A percentile compares a stretch with the other conserved stretches of the same genome.
phyloP scores from a whole-genome alignment of 495 filamentous ascomycete species.

The Podospora bellae-mahoneyi region DNA sequence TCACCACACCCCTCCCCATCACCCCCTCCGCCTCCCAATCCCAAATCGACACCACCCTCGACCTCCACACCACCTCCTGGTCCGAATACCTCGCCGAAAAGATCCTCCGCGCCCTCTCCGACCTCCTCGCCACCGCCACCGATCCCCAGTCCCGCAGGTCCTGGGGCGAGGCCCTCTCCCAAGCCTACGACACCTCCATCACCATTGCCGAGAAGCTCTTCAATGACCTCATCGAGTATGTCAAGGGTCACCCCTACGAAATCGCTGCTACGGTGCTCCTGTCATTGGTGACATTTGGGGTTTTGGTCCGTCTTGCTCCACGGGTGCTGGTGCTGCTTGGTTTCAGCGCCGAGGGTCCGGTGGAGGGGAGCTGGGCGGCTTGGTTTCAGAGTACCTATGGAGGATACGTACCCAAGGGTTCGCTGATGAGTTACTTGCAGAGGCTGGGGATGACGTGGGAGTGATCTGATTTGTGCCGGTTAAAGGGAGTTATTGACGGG shows the following conservation, averaged over 20 bases:
- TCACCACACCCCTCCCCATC: background rate
- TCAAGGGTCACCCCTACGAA: constrained; percentile 20
- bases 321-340: constrained; percentile 47
- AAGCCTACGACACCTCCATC: constrained; percentile 16
- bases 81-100: constrained; percentile 18
- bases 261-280: constrained; percentile 19
- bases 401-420: constrained; percentile 46
- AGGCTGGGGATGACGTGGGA: constrained; percentile 45
- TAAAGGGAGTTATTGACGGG: background rate
- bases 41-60: background rate
- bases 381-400: constrained; percentile 26
- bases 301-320: constrained; percentile 45
- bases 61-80: constrained; percentile 12
- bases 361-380: constrained; percentile 28
- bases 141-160: background rate
- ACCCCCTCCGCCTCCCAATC: background rate
- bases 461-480: background rate
- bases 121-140: constrained; percentile 6
- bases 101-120: constrained; percentile 14
- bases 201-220: constrained; percentile 11
- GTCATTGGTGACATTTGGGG: constrained; percentile 49
- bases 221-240: constrained; percentile 16
- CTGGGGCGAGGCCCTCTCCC: constrained; percentile 20
- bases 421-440: constrained; percentile 53
- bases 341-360: constrained; percentile 48